These are phyloP conservation scores for Stramenopiles sp. DNA, from an alignment of 352 stramenopile genomes.

Conservation along the genomic window DNA sequence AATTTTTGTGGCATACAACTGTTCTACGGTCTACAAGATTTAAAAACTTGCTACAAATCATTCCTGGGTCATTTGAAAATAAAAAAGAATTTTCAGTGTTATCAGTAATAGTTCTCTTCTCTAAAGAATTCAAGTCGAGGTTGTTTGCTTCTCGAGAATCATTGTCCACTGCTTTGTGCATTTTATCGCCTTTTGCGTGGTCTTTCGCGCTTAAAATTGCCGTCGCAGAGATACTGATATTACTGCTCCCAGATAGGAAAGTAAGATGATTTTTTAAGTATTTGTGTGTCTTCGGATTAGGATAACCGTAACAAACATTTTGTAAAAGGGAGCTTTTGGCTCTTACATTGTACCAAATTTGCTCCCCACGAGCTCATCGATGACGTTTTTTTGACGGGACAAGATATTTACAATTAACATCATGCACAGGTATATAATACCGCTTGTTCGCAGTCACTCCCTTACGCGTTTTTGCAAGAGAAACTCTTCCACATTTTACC, in stretches of 20 bases:
- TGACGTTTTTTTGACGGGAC: background rate
- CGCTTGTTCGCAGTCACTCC: background rate
- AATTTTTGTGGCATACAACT: background rate
- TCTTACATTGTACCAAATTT: background rate
- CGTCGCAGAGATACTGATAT: background rate
- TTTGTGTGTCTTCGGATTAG: background rate
- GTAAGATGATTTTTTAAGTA: background rate
- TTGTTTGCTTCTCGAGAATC: background rate
- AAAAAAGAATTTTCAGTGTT: too few relatives aligned
- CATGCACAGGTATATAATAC: background rate
- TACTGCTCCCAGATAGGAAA: background rate
- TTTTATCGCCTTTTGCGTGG: too few relatives aligned
- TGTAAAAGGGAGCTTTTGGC: background rate
- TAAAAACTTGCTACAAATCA: too few relatives aligned
- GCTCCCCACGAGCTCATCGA: background rate
- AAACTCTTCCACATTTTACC: background rate
- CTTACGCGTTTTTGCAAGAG: background rate
- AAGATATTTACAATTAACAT: background rate
- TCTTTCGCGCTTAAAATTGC: background rate
- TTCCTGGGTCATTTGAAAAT: too few relatives aligned
- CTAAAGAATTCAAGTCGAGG: too few relatives aligned
- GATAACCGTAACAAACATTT: background rate
- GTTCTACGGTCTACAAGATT: too few relatives aligned
- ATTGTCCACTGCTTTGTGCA: background rate
- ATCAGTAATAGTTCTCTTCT: too few relatives aligned